phyloP scores from a whole-genome alignment of 805 yeast species.

The Debaryomyces hansenii region DNA sequence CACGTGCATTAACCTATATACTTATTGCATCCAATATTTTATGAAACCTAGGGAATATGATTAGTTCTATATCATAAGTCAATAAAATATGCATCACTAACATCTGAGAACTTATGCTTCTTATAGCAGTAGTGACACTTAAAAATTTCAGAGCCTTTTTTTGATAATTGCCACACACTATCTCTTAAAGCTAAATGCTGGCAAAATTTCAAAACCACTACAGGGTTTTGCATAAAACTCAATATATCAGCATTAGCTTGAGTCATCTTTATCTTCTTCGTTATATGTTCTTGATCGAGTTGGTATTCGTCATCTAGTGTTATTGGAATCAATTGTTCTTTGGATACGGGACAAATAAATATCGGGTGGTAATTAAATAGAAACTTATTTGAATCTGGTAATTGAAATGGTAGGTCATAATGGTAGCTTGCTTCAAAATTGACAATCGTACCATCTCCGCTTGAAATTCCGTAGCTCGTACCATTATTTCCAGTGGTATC shows the following conservation, averaged over 20 bases:
- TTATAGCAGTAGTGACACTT: conserved; percentile 48
- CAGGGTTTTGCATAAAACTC: conserved; percentile 27
- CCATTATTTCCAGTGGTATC: neutral
- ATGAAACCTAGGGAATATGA: too few species aligned
- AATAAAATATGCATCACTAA: conserved; percentile 41
- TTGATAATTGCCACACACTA: conserved; percentile 41
- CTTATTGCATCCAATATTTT: neutral
- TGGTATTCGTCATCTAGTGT: conserved; percentile 14
- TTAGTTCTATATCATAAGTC: conserved; percentile 18
- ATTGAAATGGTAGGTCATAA: conserved; percentile 41
- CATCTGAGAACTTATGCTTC: conserved; percentile 40
- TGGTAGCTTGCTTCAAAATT: conserved; percentile 19
- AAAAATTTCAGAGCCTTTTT: conserved; percentile 38
- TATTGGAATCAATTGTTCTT: conserved; percentile 42
- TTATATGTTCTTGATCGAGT: conserved; percentile 12
- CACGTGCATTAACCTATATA: neutral
- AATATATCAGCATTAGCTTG: neutral
- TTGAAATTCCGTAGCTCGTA: neutral
- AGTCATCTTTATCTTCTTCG: conserved; percentile 14
- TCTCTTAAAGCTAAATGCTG: conserved; percentile 43
- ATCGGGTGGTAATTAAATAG: conserved; percentile 44
- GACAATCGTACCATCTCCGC: neutral
- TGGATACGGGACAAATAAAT: conserved; percentile 46
- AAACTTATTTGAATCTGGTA: conserved; percentile 39
- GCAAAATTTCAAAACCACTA: conserved; percentile 42